Evolutionary conservation across 495 filamentous ascomycete genomes (phyloP).

Genomic region (Xylaria venustula): DNA sequence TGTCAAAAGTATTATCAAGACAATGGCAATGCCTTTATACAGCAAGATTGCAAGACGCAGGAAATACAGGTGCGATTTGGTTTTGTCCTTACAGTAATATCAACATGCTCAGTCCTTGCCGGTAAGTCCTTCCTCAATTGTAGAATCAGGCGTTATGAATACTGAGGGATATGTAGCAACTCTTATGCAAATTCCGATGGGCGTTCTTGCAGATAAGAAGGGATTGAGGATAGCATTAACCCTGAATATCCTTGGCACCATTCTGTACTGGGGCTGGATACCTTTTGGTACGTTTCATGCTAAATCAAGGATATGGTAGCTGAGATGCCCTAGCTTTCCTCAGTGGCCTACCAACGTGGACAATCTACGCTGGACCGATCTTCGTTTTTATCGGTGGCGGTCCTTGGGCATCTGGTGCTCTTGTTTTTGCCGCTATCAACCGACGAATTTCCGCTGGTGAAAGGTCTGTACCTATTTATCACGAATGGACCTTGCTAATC

Average conservation of each 20-base stretch:
- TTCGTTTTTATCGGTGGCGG: conserved; percentile 2
- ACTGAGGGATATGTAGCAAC: background rate
- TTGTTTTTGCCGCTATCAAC: conserved; percentile 2
- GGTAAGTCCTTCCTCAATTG: background rate
- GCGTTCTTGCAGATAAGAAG: background rate
- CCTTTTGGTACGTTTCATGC: background rate
- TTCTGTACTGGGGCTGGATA: conserved; percentile 9
- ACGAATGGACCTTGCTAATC: background rate
- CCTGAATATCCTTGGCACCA: background rate
- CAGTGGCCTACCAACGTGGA: background rate
- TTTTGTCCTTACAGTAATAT: background rate
- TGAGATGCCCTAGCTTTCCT: background rate
- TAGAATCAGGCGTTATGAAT: background rate
- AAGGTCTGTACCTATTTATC: background rate
- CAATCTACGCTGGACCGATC: background rate
- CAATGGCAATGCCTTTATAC: background rate
- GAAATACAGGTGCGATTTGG: background rate
- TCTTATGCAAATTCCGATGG: conserved; percentile 6
- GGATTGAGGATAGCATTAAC: background rate
- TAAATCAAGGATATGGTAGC: background rate
- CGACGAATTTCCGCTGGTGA: background rate
- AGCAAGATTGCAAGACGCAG: background rate
- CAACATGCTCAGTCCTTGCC: conserved; percentile 3
- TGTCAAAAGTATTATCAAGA: conserved; percentile 1
- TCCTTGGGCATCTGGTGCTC: conserved; percentile 5